A percentile compares a stretch with the other conserved stretches of the same genome.
These are phyloP conservation scores for Clonostachys chloroleuca DNA, from an alignment of 2,329 filamentous ascomycete genomes.

Conservation along the genomic window DNA sequence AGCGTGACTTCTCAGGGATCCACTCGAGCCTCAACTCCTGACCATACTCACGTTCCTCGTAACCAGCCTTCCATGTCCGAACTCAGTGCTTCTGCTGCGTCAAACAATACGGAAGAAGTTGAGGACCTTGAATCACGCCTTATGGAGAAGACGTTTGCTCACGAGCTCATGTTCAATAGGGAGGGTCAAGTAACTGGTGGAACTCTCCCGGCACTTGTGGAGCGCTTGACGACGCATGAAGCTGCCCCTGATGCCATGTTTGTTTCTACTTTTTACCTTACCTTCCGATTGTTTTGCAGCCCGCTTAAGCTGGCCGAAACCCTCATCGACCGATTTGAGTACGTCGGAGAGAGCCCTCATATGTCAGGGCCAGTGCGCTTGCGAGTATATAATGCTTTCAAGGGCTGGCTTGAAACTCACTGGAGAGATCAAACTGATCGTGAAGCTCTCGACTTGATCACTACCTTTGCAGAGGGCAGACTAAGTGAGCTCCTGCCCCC, in stretches of 20 bases:
- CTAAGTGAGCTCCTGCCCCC: conserved; percentile 66
- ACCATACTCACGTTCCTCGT: conserved; percentile 50
- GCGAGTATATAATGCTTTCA: conserved; percentile 93
- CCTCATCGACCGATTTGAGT: conserved; percentile 89
- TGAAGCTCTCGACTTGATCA: conserved; percentile 70
- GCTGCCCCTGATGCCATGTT: conserved; percentile 89
- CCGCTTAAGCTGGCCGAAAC: conserved; percentile 74
- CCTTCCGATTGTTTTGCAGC: conserved; percentile 88
- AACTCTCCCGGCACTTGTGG: conserved; percentile 85
- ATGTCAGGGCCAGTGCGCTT: conserved; percentile 78
- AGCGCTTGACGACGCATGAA: conserved; percentile 88
- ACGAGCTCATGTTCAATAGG: conserved; percentile 90
- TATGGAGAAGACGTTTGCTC: conserved; percentile 87
- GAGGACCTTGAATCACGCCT: conserved; percentile 78
- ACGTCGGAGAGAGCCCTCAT: conserved; percentile 73
- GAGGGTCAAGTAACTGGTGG: conserved; percentile 94
- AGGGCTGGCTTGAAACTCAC: conserved; percentile 94
- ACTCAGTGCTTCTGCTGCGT: conserved; percentile 62
- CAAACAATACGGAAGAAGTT: conserved; percentile 65
- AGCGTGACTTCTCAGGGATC: conserved; percentile 79
- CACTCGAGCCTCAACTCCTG: conserved; percentile 84
- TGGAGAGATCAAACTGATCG: conserved; percentile 83
- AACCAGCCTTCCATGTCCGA: conserved; percentile 63
- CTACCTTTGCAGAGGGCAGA: conserved; percentile 73
- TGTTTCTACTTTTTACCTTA: conserved; percentile 92